phyloP scores from a whole-genome alignment of 179 eudicot genomes.

The Beta corolliflora region DNA sequence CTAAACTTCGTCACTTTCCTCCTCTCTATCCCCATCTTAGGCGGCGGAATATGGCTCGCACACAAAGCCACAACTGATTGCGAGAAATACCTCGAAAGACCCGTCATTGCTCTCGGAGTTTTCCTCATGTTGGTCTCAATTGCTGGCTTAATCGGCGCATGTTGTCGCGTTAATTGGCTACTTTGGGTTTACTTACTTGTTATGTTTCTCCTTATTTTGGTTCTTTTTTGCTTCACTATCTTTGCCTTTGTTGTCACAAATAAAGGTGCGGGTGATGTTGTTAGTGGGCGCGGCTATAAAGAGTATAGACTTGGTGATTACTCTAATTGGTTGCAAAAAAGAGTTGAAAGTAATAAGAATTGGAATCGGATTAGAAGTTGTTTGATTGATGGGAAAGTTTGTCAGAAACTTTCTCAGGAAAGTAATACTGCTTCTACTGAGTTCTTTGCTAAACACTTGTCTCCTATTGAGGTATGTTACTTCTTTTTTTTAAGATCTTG shows the following conservation, averaged over 20 bases:
- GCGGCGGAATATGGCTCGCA: slow-evolving; percentile 67
- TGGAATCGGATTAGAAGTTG: slow-evolving; percentile 80
- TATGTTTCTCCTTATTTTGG: slow-evolving; percentile 68
- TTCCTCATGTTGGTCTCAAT: slow-evolving; percentile 64
- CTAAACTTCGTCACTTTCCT: slow-evolving; percentile 71
- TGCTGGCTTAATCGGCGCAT: slow-evolving; percentile 76
- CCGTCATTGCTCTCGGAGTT: slow-evolving; percentile 58
- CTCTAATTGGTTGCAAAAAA: slow-evolving; percentile 79
- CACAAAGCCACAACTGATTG: slow-evolving; percentile 66
- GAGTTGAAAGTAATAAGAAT: slow-evolving; percentile 56
- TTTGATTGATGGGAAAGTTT: slow-evolving; percentile 71
- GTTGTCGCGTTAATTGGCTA: slow-evolving; percentile 74
- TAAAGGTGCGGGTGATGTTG: slow-evolving; percentile 67
- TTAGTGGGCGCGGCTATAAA: slow-evolving; percentile 65
- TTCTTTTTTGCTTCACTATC: slow-evolving; percentile 64
- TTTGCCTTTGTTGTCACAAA: slow-evolving; percentile 87
- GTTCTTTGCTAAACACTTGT: slow-evolving; percentile 48
- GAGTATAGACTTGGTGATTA: slow-evolving; percentile 87
- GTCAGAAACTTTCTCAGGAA: slow-evolving; percentile 50
- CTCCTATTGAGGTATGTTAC: slow-evolving; percentile 69
- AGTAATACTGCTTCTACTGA: slow-evolving; percentile 25
- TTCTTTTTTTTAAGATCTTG: neutral
- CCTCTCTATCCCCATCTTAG: slow-evolving; percentile 71
- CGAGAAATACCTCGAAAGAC: slow-evolving; percentile 61
- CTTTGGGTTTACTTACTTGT: slow-evolving; percentile 74